Conservation (phyloP, 768 basidiomycete genomes). For the Agaricus bisporus region DNA sequence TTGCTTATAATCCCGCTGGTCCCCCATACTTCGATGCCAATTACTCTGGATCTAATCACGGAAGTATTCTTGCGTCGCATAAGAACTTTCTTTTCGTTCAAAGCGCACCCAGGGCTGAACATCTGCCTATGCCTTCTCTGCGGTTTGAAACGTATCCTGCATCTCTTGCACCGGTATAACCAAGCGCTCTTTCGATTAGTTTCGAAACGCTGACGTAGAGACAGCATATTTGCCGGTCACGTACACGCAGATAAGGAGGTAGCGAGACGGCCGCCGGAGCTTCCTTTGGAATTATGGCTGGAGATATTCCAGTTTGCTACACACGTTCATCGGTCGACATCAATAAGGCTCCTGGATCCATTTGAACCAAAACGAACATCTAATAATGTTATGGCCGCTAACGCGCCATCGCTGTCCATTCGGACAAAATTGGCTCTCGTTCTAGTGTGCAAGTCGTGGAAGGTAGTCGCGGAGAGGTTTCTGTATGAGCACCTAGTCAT, state of each 20-base stretch:
- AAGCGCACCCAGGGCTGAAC: not conserved
- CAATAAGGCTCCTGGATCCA: constrained; percentile 40
- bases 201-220: constrained; percentile 13
- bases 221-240: constrained; percentile 19
- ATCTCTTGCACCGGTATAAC: constrained; percentile 12
- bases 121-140: constrained; percentile 5
- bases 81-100: constrained; percentile 1
- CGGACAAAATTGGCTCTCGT: constrained; percentile 46
- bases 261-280: constrained; percentile 22
- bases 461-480: constrained; percentile 32
- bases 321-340: constrained; percentile 35
- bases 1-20: not conserved
- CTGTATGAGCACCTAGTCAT: constrained; percentile 42
- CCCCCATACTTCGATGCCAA: not conserved
- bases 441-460: constrained; percentile 42
- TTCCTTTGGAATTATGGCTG: constrained; percentile 48
- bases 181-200: not conserved
- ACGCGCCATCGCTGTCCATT: constrained; percentile 39
- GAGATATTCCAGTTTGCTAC: constrained; percentile 55
- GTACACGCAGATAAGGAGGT: constrained; percentile 11
- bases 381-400: constrained; percentile 38
- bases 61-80: constrained; percentile 10
- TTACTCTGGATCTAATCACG: not conserved
- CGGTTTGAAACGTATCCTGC: constrained; percentile 6
- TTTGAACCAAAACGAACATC: constrained; percentile 35